Evolutionary conservation across 306 rosid species (phyloP), one percentile per base, ranked within the genome.

Genomic region (Malus sylvestris): DNA sequence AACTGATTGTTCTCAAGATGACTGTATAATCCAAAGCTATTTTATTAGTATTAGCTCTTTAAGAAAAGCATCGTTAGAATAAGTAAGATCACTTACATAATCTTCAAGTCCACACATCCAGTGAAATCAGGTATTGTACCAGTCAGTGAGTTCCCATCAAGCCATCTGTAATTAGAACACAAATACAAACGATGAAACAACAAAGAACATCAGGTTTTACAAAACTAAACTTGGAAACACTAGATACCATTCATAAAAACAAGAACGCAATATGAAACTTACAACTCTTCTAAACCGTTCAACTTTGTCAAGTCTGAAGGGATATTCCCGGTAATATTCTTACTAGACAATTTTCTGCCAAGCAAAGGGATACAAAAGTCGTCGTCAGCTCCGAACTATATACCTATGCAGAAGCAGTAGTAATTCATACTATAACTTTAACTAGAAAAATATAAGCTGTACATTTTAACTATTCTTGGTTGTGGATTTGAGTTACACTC

Each of bases 1-100:
- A 94, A 89, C 75, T 84, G 97, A 81, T 94, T 94, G 84, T 90
- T 89, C 81, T 94, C 98, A 11, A 94, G 95, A 86, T 94, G 98
- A 76, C 98, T 94, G 79, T 71, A 86, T 72, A 76, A 72, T 71
- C 70, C 25, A 86, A 86, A 81, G 68, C 77, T 16, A 70, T 66
- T 65, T 35, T 35, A 42, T 88, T 78, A 88, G 91, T 62, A 67
- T 72, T 79, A 68, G 70, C 51, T 52, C 69, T 67, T 42, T 3
- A 42, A 62, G 45, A 52, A 51, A 73, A 22, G 23, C 64, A 80
- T 23, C 53, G 61, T 57, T 22, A 71, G 29, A 67, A 73, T 71
- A 70, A 46, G 15, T 78, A 75, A 32, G 78, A 15, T 49, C 55
- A 72, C 51, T 85, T 90, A 94, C 98, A 94, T 88, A 84, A 90